A percentile compares a stretch with the other conserved stretches of the same genome.
Evolutionary conservation across 2,329 filamentous ascomycete species (phyloP).

Genomic region (Neobulgaria alba): DNA sequence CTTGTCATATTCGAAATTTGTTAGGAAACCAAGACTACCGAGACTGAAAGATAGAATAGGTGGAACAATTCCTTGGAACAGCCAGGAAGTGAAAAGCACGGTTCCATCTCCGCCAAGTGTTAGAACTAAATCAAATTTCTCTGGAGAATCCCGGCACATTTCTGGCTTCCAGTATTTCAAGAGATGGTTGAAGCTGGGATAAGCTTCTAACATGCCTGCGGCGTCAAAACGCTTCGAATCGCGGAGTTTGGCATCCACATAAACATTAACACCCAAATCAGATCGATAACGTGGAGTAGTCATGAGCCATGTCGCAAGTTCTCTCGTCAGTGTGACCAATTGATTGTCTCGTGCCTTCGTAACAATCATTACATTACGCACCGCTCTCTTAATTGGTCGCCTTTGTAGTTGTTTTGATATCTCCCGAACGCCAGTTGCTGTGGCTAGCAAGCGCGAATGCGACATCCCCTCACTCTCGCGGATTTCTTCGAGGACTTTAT

Average conservation of each 20-base stretch:
- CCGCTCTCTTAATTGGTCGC: constrained; percentile 82
- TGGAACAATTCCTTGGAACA: constrained; percentile 84
- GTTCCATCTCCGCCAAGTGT: constrained; percentile 83
- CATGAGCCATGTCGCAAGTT: constrained; percentile 82
- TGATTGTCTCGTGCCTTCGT: constrained; percentile 96
- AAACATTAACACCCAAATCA: constrained; percentile 88
- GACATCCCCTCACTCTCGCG: constrained; percentile 82
- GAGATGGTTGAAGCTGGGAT: constrained; percentile 72
- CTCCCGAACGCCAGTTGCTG: constrained; percentile 87
- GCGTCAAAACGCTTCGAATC: constrained; percentile 83
- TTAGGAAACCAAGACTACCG: constrained; percentile 80
- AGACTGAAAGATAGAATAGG: constrained; percentile 79
- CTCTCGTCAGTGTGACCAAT: constrained; percentile 78
- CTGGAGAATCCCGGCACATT: constrained; percentile 85
- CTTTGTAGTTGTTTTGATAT: constrained; percentile 93
- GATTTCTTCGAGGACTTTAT: constrained; percentile 91
- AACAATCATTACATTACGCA: constrained; percentile 94
- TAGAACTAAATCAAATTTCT: constrained; percentile 90
- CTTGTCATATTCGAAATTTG: constrained; percentile 76
- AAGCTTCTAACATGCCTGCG: constrained; percentile 59
- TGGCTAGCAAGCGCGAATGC: constrained; percentile 89
- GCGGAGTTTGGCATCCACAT: constrained; percentile 91
- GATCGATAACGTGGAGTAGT: constrained; percentile 82
- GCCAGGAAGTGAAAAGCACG: constrained; percentile 80
- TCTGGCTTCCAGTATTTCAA: constrained; percentile 95